Conservation (phyloP, 306 rosid species). For the Lathyrus tuberosus region DNA sequence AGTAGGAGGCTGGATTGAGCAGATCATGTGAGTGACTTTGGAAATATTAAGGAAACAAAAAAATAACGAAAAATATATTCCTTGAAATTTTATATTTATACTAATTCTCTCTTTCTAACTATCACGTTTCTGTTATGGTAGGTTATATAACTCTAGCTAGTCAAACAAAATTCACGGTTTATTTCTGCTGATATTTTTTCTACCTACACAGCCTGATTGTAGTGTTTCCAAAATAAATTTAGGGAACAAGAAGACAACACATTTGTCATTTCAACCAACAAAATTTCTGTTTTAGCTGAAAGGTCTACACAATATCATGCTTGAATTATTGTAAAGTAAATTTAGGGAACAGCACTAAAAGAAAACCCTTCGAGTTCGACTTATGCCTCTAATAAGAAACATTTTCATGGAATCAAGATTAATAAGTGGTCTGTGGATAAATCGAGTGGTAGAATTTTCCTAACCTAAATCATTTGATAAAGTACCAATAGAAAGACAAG, state of each 20-base stretch:
- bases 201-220: not conserved
- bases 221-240: not conserved
- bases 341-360: not conserved
- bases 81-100: not conserved
- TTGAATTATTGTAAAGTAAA: not conserved
- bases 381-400: not conserved
- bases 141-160: not conserved
- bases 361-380: not conserved
- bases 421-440: not conserved
- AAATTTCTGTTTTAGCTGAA: not conserved
- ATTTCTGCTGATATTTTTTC: not conserved
- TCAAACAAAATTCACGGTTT: not conserved
- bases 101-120: not conserved
- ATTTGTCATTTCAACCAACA: not conserved
- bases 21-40: not conserved
- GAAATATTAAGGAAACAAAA: not conserved
- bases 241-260: constrained; percentile 1
- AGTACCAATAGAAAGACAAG: not conserved
- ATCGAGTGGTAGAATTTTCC: not conserved
- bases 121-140: not conserved
- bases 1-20: not conserved
- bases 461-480: not conserved
- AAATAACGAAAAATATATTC: not conserved
- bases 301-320: not conserved
- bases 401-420: not conserved